These are phyloP conservation scores for Boletales sp. DNA, from an alignment of 768 basidiomycete genomes.

Conservation along the genomic window DNA sequence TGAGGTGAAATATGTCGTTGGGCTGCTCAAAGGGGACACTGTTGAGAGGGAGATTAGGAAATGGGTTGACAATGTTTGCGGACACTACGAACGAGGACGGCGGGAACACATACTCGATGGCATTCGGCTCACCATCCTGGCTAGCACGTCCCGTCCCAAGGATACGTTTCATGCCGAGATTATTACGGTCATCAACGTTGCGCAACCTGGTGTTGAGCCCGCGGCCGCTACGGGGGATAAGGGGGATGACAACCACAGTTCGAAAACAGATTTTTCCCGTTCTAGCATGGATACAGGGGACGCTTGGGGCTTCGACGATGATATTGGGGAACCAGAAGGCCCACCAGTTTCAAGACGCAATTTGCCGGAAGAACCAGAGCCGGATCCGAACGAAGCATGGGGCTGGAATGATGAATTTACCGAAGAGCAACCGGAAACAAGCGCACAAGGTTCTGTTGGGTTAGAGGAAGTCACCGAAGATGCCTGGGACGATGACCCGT, in stretches of 20 bases:
- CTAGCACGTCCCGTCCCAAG: conserved; percentile 12
- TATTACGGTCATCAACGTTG: conserved; percentile 1
- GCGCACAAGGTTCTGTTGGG: conserved; percentile 6
- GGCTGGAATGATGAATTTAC: conserved; percentile 58
- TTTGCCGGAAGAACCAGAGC: conserved; percentile 25
- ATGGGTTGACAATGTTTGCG: conserved; percentile 67
- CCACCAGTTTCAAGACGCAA: conserved; percentile 14
- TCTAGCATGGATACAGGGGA: conserved; percentile 30
- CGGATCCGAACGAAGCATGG: conserved; percentile 62
- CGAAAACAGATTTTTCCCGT: conserved; percentile 22
- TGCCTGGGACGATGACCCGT: conserved; percentile 71
- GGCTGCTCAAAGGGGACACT: conserved; percentile 45
- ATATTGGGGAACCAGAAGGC: conserved; percentile 26
- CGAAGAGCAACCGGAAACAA: conserved; percentile 30
- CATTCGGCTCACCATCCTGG: conserved; percentile 54
- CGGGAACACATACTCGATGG: conserved; percentile 61
- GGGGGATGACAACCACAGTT: conserved; percentile 38
- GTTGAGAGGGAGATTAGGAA: conserved; percentile 53
- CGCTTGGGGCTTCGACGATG: conserved; percentile 56
- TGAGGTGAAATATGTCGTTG: conserved; percentile 53
- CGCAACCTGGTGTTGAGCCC: background rate
- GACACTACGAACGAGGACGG: conserved; percentile 78
- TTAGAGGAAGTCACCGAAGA: conserved; percentile 34
- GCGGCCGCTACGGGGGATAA: conserved; percentile 28
- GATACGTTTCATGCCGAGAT: conserved; percentile 27